Evolutionary conservation across 2,329 filamentous ascomycete genomes (phyloP).

Genomic region (Whalleya microplaca): DNA sequence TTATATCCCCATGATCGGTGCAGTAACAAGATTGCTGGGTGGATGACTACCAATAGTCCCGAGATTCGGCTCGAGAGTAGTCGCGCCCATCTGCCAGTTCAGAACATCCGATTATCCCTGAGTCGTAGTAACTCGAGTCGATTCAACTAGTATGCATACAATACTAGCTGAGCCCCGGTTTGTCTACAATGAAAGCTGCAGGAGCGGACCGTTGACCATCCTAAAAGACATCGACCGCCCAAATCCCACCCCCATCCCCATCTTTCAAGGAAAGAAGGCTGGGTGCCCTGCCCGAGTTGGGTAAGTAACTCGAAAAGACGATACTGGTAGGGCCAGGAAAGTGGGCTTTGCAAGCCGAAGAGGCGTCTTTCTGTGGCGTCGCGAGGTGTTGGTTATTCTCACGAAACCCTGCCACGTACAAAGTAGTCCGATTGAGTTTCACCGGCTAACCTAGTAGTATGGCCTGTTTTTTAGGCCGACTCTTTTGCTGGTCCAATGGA

Average conservation of each 20-base stretch:
- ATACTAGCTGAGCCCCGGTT: slow-evolving; percentile 8
- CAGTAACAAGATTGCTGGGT: neutral
- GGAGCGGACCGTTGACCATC: slow-evolving; percentile 29
- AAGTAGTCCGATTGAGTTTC: slow-evolving; percentile 13
- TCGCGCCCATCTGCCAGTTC: neutral
- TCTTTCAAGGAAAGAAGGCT: slow-evolving; percentile 3
- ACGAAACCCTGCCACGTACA: slow-evolving; percentile 21
- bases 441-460: slow-evolving; percentile 4
- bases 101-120: neutral
- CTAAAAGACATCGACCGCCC: slow-evolving; percentile 6
- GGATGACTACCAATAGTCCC: neutral
- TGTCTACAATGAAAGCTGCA: slow-evolving; percentile 20
- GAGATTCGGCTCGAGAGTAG: neutral
- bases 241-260: neutral
- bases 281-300: slow-evolving; percentile 17
- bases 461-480: slow-evolving; percentile 19
- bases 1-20: slow-evolving; percentile 4
- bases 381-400: slow-evolving; percentile 22
- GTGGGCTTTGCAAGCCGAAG: slow-evolving; percentile 19
- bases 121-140: neutral
- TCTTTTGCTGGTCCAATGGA: slow-evolving; percentile 33
- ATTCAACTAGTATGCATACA: slow-evolving; percentile 19
- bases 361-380: slow-evolving; percentile 25
- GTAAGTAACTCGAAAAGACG: slow-evolving; percentile 22
- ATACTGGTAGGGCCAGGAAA: slow-evolving; percentile 5